phyloP scores from a whole-genome alignment of 768 basidiomycete genomes.

The Agrocybe pediades region DNA sequence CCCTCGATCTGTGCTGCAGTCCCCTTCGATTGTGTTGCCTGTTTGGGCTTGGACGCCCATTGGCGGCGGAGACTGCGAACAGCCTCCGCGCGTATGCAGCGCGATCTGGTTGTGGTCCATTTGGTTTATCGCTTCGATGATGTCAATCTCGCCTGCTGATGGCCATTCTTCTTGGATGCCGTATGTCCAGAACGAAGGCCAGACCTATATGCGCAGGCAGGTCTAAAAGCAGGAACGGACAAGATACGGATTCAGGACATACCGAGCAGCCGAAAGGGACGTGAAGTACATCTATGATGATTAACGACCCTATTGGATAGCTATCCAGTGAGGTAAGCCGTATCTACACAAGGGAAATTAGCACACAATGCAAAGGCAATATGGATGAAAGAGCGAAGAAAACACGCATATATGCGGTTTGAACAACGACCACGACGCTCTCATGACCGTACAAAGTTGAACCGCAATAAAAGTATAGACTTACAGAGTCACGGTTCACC shows the following conservation, averaged over 20 bases:
- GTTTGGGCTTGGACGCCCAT: slow-evolving; percentile 35
- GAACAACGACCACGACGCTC: no score
- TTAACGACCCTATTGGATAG: slow-evolving; percentile 44
- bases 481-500: slow-evolving; percentile 49
- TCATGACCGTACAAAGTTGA: no score
- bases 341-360: slow-evolving; percentile 29
- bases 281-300: slow-evolving; percentile 47
- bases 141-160: slow-evolving; percentile 53
- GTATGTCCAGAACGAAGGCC: slow-evolving; percentile 53
- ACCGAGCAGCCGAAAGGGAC: slow-evolving; percentile 56
- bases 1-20: slow-evolving; percentile 63
- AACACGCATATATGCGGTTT: neutral
- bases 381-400: neutral
- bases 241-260: slow-evolving; percentile 16
- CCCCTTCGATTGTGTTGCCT: slow-evolving; percentile 50
- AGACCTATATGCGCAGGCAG: slow-evolving; percentile 31
- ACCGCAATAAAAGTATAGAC: slow-evolving; percentile 12
- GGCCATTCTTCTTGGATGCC: slow-evolving; percentile 46
- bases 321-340: slow-evolving; percentile 45
- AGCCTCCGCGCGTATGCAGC: slow-evolving; percentile 65
- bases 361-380: neutral
- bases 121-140: slow-evolving; percentile 83
- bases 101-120: slow-evolving; percentile 73
- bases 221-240: neutral
- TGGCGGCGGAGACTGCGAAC: slow-evolving; percentile 29